Evolutionary conservation across 129 eudicot species (phyloP).

Genomic region (Saposhnikovia divaricata): DNA sequence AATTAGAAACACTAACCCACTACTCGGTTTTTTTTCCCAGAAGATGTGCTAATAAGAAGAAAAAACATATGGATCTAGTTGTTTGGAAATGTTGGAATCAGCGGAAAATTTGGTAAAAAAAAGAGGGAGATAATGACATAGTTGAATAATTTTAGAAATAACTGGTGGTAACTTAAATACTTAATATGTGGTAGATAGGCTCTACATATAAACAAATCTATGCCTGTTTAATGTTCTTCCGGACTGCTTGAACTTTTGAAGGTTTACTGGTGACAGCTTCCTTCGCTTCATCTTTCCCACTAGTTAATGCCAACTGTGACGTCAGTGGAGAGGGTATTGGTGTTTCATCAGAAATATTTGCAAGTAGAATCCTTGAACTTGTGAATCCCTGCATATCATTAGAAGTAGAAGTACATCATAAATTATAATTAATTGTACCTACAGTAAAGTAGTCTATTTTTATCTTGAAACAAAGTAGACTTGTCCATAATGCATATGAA

Average conservation of each 20-base stretch:
- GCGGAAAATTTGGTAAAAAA: neutral
- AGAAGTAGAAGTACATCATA: neutral
- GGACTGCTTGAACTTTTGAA: constrained; percentile 70
- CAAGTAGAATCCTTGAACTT: constrained; percentile 60
- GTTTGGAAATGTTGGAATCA: neutral
- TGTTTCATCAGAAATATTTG: constrained; percentile 56
- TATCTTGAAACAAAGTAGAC: neutral
- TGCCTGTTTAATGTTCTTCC: constrained; percentile 83
- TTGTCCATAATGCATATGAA: neutral
- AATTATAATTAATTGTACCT: neutral
- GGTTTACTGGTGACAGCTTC: constrained; percentile 55
- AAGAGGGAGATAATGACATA: neutral
- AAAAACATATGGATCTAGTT: neutral
- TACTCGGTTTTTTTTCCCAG: neutral
- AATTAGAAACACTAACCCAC: neutral
- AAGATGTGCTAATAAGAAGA: neutral
- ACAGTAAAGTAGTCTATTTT: neutral
- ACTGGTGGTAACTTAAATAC: neutral
- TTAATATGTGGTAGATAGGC: neutral
- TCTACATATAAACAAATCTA: constrained; percentile 4
- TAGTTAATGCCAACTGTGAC: constrained; percentile 48
- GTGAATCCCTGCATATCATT: constrained; percentile 54
- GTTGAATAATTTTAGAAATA: neutral
- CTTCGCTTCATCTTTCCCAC: constrained; percentile 62
- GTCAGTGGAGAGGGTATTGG: constrained; percentile 76